These are phyloP conservation scores for Neurospora sp. DNA, from an alignment of 495 filamentous ascomycete species.

Conservation along the genomic window DNA sequence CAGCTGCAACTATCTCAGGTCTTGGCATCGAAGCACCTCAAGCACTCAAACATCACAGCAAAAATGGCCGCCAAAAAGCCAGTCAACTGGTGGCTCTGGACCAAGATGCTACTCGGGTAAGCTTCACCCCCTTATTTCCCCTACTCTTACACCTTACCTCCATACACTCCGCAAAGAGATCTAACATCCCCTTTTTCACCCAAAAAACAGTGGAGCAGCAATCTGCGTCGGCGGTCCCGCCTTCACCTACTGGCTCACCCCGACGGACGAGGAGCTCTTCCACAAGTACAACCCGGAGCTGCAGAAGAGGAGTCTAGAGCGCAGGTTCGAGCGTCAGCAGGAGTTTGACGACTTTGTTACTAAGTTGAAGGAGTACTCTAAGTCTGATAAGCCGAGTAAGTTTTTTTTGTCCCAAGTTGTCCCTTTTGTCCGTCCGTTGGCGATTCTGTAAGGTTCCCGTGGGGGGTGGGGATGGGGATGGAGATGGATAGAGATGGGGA, in stretches of 20 bases:
- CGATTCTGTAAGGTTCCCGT: neutral
- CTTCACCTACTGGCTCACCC: slow-evolving; percentile 67
- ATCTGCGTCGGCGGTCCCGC: slow-evolving; percentile 78
- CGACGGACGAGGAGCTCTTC: slow-evolving; percentile 86
- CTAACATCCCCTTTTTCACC: neutral
- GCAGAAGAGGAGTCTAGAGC: slow-evolving; percentile 68
- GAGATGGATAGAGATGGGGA: slow-evolving; percentile 6
- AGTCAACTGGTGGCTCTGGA: slow-evolving; percentile 28
- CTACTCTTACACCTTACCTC: too few species aligned
- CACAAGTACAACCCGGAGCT: slow-evolving; percentile 89
- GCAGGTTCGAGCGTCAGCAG: slow-evolving; percentile 60
- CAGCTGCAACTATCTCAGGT: neutral
- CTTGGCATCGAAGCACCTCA: neutral
- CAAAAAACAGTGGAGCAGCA: slow-evolving; percentile 45
- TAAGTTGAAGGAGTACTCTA: slow-evolving; percentile 78
- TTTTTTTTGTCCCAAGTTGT: neutral
- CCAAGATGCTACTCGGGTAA: slow-evolving; percentile 24
- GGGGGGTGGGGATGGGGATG: neutral
- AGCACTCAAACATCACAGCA: neutral
- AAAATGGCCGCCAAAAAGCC: slow-evolving; percentile 22
- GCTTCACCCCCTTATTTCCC: neutral
- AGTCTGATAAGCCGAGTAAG: slow-evolving; percentile 72
- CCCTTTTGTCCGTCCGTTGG: neutral
- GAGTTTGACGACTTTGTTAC: slow-evolving; percentile 82
- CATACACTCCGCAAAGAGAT: neutral